Evolutionary conservation across 2,329 filamentous ascomycete genomes (phyloP).

Genomic region (Talaromyces sp.): DNA sequence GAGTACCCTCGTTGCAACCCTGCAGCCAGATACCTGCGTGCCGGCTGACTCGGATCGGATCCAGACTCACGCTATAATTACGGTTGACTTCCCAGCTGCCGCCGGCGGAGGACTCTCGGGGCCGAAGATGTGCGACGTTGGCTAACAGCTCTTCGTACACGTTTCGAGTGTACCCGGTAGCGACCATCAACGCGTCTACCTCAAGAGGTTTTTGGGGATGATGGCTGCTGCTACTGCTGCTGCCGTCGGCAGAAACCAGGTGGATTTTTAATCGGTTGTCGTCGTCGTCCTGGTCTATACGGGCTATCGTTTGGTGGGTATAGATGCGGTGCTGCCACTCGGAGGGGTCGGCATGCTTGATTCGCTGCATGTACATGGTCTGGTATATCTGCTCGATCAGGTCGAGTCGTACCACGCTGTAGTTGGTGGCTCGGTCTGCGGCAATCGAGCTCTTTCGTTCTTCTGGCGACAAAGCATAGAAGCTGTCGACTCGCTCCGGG

Average conservation of each 20-base stretch:
- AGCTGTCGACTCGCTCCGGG: constrained; percentile 71
- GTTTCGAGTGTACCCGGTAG: constrained; percentile 78
- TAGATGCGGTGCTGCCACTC: constrained; percentile 81
- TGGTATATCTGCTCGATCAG: constrained; percentile 87
- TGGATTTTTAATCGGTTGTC: constrained; percentile 54
- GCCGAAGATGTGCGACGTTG: constrained; percentile 61
- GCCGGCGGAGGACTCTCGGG: constrained; percentile 45
- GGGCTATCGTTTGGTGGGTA: constrained; percentile 60
- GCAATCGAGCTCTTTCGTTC: constrained; percentile 58
- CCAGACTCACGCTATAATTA: constrained; percentile 74
- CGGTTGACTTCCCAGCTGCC: constrained; percentile 61
- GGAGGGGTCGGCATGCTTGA: constrained; percentile 63
- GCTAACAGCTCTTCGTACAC: constrained; percentile 73
- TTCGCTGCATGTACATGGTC: constrained; percentile 77
- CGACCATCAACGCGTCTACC: constrained; percentile 76
- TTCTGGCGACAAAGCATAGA: constrained; percentile 63
- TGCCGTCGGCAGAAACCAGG: constrained; percentile 45
- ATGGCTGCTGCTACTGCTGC: constrained; percentile 16
- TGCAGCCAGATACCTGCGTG: constrained; percentile 85
- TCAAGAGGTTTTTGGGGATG: constrained; percentile 59
- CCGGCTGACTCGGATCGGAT: constrained; percentile 60
- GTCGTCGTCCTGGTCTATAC: constrained; percentile 51
- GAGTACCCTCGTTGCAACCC: constrained; percentile 87
- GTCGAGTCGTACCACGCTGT: constrained; percentile 86
- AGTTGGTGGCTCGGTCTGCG: constrained; percentile 81